A percentile compares a stretch with the other conserved stretches of the same genome.
phyloP scores from a whole-genome alignment of 108 stramenopile species.

The Pseudonitzschia pungens region DNA sequence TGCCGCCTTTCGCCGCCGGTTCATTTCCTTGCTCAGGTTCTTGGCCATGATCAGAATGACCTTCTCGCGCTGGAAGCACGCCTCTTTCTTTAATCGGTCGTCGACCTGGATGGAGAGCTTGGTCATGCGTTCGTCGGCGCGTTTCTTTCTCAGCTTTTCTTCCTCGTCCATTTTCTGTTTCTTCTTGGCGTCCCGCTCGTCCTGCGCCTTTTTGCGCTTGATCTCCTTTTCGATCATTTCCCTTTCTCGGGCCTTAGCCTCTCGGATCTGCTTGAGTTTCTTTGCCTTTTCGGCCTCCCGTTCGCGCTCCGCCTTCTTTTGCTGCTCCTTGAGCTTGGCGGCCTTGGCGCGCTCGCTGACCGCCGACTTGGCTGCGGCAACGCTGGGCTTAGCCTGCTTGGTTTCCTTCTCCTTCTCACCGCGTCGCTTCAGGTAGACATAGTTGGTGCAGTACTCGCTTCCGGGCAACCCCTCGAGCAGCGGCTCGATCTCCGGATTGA shows the following conservation, averaged over 20 bases:
- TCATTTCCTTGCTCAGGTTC: slow-evolving; percentile 65
- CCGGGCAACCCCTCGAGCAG: slow-evolving; percentile 85
- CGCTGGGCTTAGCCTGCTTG: slow-evolving; percentile 8
- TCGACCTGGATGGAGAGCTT: slow-evolving; percentile 72
- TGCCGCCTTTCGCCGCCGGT: slow-evolving; percentile 64
- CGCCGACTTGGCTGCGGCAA: slow-evolving; percentile 16
- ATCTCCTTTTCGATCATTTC: slow-evolving; percentile 46
- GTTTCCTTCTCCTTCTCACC: slow-evolving; percentile 19
- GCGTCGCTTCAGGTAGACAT: slow-evolving; percentile 63
- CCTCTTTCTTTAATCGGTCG: slow-evolving; percentile 79
- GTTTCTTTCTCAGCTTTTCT: slow-evolving; percentile 68
- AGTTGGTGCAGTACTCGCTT: slow-evolving; percentile 61
- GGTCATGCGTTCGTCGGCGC: slow-evolving; percentile 69
- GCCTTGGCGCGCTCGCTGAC: slow-evolving; percentile 25
- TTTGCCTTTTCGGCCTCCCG: slow-evolving; percentile 49
- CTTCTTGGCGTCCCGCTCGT: slow-evolving; percentile 63
- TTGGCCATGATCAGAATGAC: slow-evolving; percentile 60
- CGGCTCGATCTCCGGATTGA: slow-evolving; percentile 63
- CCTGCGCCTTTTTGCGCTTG: slow-evolving; percentile 61
- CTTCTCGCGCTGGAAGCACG: slow-evolving; percentile 66
- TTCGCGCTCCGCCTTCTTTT: slow-evolving; percentile 43
- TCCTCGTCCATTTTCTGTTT: slow-evolving; percentile 70
- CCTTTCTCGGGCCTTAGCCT: slow-evolving; percentile 36
- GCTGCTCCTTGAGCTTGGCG: slow-evolving; percentile 56
- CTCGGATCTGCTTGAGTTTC: slow-evolving; percentile 41